phyloP scores from a whole-genome alignment of 2,329 filamentous ascomycete species.

The Pezicula carpinea region DNA sequence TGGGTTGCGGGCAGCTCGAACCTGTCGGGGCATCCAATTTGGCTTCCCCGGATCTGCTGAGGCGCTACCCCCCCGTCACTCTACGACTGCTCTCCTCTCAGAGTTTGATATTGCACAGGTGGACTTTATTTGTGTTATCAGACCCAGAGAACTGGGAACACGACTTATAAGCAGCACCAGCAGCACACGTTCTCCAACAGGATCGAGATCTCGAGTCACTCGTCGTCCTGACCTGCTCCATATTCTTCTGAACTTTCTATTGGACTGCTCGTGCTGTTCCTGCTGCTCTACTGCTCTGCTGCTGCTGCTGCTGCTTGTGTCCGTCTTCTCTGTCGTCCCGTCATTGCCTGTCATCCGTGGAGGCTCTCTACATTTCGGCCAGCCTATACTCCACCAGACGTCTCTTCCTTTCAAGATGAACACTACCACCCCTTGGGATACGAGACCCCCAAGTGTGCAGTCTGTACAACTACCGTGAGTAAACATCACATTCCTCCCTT shows the following conservation, averaged over 20 bases:
- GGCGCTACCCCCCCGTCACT: background rate
- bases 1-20: too few relatives aligned
- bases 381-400: background rate
- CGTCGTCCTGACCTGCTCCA: background rate
- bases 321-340: background rate
- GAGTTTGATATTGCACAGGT: too few relatives aligned
- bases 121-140: background rate
- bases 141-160: background rate
- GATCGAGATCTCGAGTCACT: background rate
- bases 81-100: too few relatives aligned
- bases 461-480: slow-evolving; percentile 1
- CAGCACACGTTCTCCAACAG: background rate
- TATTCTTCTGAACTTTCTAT: background rate
- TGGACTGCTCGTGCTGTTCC: background rate
- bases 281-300: background rate
- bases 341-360: background rate
- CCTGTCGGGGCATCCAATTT: too few relatives aligned
- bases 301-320: background rate
- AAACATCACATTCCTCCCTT: background rate
- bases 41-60: slow-evolving; percentile 1
- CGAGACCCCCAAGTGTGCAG: background rate
- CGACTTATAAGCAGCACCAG: background rate
- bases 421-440: background rate
- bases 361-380: background rate
- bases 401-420: background rate